Conservation (phyloP, 208 protist species). For the Leishmania arabica region DNA sequence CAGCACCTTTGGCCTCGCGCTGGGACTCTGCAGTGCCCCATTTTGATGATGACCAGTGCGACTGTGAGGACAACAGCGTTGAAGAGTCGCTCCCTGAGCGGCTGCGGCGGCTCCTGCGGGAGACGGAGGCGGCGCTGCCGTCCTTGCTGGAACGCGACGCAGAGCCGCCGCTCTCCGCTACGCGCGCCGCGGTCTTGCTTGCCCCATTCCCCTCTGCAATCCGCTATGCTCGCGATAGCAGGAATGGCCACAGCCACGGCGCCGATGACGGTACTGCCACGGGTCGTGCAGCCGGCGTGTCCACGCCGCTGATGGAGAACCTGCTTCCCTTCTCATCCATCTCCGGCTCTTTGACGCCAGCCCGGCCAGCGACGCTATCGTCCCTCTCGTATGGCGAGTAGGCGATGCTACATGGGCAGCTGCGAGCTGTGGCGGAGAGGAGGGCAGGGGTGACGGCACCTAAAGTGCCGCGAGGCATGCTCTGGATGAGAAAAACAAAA, state of each 20-base stretch:
- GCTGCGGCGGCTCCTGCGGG: constrained; percentile 16
- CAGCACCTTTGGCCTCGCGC: neutral
- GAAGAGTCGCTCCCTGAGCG: constrained; percentile 13
- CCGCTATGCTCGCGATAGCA: neutral
- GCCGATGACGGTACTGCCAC: neutral
- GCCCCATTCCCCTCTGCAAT: neutral
- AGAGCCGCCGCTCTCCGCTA: neutral
- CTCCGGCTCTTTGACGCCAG: constrained; percentile 1
- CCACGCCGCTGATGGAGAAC: neutral
- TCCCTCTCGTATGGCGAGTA: neutral
- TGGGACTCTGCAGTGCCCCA: neutral
- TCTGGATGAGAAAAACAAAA: neutral
- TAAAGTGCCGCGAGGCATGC: neutral
- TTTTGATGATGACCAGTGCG: neutral
- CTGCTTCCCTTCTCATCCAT: neutral
- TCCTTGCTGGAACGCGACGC: neutral
- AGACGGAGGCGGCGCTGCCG: constrained; percentile 18
- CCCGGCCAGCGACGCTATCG: constrained; percentile 2
- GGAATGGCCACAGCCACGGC: neutral
- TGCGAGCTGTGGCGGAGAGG: neutral
- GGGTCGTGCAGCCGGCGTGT: neutral
- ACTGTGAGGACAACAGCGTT: neutral
- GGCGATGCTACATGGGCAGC: neutral
- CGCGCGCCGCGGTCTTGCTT: neutral
- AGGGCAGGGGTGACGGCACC: neutral